phyloP scores from a whole-genome alignment of 805 yeast species.

The Teunomyces tritomae region DNA sequence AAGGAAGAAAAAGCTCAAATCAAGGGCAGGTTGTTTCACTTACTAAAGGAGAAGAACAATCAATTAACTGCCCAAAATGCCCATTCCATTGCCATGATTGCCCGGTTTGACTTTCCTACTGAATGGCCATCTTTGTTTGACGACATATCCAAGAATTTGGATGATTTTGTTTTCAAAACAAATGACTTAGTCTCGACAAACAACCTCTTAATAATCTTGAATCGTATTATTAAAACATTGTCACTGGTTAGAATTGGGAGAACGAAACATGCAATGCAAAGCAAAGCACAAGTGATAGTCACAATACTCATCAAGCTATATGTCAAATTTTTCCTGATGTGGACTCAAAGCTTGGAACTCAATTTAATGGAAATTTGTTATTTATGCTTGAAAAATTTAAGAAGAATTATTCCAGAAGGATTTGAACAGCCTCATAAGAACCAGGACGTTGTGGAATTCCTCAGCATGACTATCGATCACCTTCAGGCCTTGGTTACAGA shows the following conservation, averaged over 20 bases:
- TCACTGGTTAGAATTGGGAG: constrained; percentile 81
- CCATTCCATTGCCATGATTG: constrained; percentile 73
- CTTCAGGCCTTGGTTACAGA: constrained; percentile 53
- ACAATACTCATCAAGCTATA: constrained; percentile 62
- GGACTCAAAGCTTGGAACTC: constrained; percentile 53
- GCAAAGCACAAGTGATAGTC: constrained; percentile 61
- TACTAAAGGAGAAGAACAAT: constrained; percentile 66
- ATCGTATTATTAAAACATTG: constrained; percentile 74
- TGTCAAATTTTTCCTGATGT: constrained; percentile 54
- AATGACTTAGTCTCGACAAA: constrained; percentile 53
- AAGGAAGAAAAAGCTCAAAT: constrained; percentile 72
- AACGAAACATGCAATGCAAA: constrained; percentile 73
- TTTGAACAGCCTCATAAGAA: constrained; percentile 66
- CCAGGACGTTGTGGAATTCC: constrained; percentile 56
- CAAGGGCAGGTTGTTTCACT: constrained; percentile 52
- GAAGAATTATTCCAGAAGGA: constrained; percentile 76
- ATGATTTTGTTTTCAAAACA: constrained; percentile 37
- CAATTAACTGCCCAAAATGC: constrained; percentile 83
- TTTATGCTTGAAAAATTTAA: constrained; percentile 66
- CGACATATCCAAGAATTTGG: constrained; percentile 48
- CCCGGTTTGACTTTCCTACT: constrained; percentile 79
- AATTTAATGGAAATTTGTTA: constrained; percentile 73
- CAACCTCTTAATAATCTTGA: constrained; percentile 63
- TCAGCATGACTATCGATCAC: constrained; percentile 55
- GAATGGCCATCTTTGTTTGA: constrained; percentile 86